Evolutionary conservation across 805 yeast species (phyloP), one percentile per base, ranked within the genome.

Genomic region (Cyberlindnera japonica): DNA sequence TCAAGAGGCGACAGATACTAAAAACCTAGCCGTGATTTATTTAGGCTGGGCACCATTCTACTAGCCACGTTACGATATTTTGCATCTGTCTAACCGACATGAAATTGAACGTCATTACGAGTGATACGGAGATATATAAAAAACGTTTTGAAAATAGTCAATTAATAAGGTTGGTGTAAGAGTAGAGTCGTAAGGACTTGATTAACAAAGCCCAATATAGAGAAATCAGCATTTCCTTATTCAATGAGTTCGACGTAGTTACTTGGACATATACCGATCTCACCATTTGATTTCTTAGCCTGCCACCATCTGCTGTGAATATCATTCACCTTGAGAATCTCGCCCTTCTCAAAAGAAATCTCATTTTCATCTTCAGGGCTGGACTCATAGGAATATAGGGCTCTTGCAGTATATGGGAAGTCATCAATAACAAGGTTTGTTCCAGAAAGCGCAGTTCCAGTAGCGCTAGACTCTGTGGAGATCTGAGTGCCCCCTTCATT

Each of bases 281-380:
- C 93, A 24, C 99, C 99, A 51, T 79, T 83, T 8, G 83, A 72
- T 57, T 90, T 77, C 61, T 84, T 79, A 29, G 96, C 97, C 65
- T 89, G 96, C 98, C 98, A 91, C 99, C 99, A 91, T 65, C 95
- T 81, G 33, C 97, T 97, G 50, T 85, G 85, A 42, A 88, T 87
- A 57, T 91, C 97, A 51, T 87, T 87, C 24, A 91, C 95, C 55
- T 82, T 88, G 61, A 91, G 73, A n/a, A 88, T 68, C 62, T 91
- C 98, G 41, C 93, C 96, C 62, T 90, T 88, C 48, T 74, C 79
- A 57, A 91, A 93, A 5, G 95, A 83, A 18, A 91, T 76, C 65
- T 91, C 99, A 57, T 90, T 89, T 47, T 83, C 88, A 62, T 91
- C 99, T 43, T 83, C 95, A 2, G 91, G 93, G 54, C 84, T 88